Evolutionary conservation across 257 asterid genomes (phyloP).

Genomic region (Jacaranda mimosifolia): DNA sequence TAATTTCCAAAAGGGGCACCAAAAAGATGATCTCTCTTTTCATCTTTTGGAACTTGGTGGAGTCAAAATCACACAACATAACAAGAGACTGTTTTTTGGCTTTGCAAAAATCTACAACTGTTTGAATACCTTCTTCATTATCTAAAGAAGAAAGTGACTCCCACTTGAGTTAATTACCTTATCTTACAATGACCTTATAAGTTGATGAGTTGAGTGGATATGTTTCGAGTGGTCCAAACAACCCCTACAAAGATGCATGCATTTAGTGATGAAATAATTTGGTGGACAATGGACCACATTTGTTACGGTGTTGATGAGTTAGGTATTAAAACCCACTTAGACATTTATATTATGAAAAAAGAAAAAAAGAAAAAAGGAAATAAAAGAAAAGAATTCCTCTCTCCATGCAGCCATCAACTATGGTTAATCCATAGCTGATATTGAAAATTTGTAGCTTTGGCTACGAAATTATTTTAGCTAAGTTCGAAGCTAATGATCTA

Average conservation of each 20-base stretch:
- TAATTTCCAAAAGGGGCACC: conserved; percentile 32
- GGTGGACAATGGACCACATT: conserved; percentile 34
- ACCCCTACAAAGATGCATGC: conserved; percentile 38
- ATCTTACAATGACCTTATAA: conserved; percentile 35
- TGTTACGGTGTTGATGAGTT: conserved; percentile 29
- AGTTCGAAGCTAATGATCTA: too few species aligned
- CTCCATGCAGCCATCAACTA: background rate
- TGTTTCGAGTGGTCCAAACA: conserved; percentile 48
- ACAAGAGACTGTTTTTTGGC: conserved; percentile 58
- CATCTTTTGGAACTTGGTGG: conserved; percentile 48
- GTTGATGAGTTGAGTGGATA: conserved; percentile 12
- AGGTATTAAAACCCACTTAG: conserved; percentile 30
- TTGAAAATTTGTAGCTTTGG: too few species aligned
- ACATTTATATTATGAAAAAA: background rate
- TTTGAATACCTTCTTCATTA: conserved; percentile 25
- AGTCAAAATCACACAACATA: conserved; percentile 61
- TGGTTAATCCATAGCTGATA: too few species aligned
- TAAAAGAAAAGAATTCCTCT: background rate
- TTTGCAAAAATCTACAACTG: conserved; percentile 33
- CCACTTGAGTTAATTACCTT: conserved; percentile 40
- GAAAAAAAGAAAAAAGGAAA: too few species aligned
- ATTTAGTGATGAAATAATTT: conserved; percentile 6
- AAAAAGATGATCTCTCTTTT: conserved; percentile 44
- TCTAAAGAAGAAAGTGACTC: conserved; percentile 60
- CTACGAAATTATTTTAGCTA: too few species aligned